phyloP scores from a whole-genome alignment of 208 protist genomes.

The Polymyxa betae region DNA sequence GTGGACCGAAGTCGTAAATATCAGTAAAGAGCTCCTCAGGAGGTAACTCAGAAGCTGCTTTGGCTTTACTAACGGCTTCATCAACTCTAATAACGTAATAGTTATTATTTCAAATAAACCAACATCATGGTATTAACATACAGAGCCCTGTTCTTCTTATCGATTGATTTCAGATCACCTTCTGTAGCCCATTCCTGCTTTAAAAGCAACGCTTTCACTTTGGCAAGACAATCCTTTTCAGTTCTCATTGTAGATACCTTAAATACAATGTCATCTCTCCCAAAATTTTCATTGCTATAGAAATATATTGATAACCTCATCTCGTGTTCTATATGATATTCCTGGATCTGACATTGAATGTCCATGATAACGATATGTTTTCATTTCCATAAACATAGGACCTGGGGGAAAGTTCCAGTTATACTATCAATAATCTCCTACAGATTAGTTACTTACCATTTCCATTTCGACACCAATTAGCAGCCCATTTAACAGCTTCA shows the following conservation, averaged over 20 bases:
- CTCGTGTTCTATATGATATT: constrained; percentile 90
- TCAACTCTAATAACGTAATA: constrained; percentile 86
- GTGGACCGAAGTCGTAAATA: constrained; percentile 77
- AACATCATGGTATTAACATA: constrained; percentile 57
- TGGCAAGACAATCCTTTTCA: constrained; percentile 68
- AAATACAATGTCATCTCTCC: background rate
- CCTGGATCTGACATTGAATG: constrained; percentile 98
- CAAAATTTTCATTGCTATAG: background rate
- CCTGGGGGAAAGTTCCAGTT: constrained; percentile 71
- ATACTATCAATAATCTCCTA: background rate
- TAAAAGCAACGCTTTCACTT: constrained; percentile 78
- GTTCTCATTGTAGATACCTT: constrained; percentile 34
- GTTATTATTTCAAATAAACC: constrained; percentile 71
- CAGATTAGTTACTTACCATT: constrained; percentile 44
- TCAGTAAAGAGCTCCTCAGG: constrained; percentile 83
- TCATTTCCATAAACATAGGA: constrained; percentile 90
- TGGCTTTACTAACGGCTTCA: constrained; percentile 82
- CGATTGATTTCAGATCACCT: constrained; percentile 86
- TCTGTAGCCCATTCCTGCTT: constrained; percentile 84
- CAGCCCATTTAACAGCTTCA: constrained; percentile 74
- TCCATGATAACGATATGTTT: constrained; percentile 90
- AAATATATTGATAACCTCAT: constrained; percentile 79
- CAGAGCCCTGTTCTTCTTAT: constrained; percentile 55
- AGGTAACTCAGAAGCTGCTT: constrained; percentile 76
- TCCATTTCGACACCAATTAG: constrained; percentile 59